A percentile compares a stretch with the other conserved stretches of the same genome.
Evolutionary conservation across 2,329 filamentous ascomycete species (phyloP).

Genomic region (Nigrospora osmanthi): DNA sequence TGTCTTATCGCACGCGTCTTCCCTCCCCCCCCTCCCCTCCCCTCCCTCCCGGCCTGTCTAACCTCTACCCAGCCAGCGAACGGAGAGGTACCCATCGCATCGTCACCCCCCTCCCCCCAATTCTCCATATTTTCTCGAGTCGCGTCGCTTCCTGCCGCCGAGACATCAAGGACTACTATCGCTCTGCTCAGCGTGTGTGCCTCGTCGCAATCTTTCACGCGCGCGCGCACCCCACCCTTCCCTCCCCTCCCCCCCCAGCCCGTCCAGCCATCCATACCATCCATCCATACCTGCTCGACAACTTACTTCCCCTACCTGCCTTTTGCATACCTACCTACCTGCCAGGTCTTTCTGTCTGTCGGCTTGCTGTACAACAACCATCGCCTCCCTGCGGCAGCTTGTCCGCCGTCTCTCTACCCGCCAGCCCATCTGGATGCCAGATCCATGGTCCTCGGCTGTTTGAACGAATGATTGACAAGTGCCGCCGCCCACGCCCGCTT

Average conservation of each 20-base stretch:
- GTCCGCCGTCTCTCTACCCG: no score
- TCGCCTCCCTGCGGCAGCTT: no score
- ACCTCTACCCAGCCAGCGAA: no score
- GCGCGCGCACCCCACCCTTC: neutral
- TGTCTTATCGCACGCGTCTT: neutral
- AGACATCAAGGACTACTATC: neutral
- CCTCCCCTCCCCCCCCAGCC: neutral
- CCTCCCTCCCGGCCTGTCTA: no score
- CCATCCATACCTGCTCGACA: neutral
- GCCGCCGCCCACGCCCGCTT: no score
- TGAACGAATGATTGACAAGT: no score
- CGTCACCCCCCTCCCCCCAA: neutral
- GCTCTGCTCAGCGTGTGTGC: neutral
- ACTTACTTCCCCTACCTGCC: neutral
- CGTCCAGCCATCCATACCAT: no score
- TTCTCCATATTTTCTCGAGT: slow-evolving; percentile 1
- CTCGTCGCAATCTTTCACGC: slow-evolving; percentile 1
- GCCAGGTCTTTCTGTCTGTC: neutral
- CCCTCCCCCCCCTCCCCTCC: neutral
- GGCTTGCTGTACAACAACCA: no score
- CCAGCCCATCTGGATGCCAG: no score
- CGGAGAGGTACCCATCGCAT: neutral
- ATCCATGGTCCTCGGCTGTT: no score
- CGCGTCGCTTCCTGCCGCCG: neutral
- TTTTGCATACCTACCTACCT: neutral